Evolutionary conservation across 2,329 filamentous ascomycete species (phyloP).

Genomic region (Aspergillaceae sp.): DNA sequence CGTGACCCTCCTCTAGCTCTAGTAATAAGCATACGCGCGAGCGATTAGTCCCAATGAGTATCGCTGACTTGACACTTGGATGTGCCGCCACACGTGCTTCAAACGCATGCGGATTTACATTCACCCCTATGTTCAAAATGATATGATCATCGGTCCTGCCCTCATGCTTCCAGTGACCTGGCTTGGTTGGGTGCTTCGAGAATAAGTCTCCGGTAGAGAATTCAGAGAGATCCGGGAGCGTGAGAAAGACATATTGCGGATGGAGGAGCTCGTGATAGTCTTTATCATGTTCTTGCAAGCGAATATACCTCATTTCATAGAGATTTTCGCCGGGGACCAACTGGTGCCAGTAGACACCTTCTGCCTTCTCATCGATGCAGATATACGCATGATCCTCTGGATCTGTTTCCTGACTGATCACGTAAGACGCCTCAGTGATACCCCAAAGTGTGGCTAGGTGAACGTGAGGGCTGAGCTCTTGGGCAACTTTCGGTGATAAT

Average conservation of each 20-base stretch:
- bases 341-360: too few species aligned
- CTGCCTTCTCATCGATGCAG: too few species aligned
- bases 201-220: conserved; percentile 16
- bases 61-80: conserved; percentile 21
- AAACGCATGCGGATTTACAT: conserved; percentile 37
- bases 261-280: background rate
- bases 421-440: too few species aligned
- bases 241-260: conserved; percentile 10
- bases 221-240: conserved; percentile 9
- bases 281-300: too few species aligned
- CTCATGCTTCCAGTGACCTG: conserved; percentile 10
- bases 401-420: too few species aligned
- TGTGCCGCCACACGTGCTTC: conserved; percentile 30
- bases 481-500: too few species aligned
- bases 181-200: conserved; percentile 12
- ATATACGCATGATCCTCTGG: too few species aligned
- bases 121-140: conserved; percentile 39
- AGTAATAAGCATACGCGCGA: conserved; percentile 28
- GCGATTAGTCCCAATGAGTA: conserved; percentile 32
- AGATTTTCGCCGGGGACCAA: too few species aligned
- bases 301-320: too few species aligned
- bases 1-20: conserved; percentile 19
- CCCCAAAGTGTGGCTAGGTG: too few species aligned
- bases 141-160: conserved; percentile 35
- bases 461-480: too few species aligned